Conservation (phyloP, 148 eudicot genomes). For the Rhododendron griersonianum region DNA sequence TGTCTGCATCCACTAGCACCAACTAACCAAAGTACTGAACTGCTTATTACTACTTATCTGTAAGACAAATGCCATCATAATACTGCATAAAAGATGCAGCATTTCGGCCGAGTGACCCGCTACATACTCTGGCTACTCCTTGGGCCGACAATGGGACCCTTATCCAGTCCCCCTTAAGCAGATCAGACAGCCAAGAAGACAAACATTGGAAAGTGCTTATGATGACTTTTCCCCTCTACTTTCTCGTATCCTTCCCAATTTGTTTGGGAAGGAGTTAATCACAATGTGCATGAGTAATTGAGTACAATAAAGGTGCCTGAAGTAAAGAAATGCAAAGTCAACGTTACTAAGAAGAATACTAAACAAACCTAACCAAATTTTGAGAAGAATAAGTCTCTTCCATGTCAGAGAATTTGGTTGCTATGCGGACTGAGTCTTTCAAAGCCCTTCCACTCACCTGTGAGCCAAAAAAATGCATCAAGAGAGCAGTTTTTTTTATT, state of each 20-base stretch:
- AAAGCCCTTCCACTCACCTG: constrained; percentile 82
- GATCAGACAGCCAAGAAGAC: neutral
- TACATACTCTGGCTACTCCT: neutral
- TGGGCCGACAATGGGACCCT: neutral
- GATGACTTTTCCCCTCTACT: neutral
- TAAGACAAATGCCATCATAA: neutral
- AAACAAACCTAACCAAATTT: constrained; percentile 58
- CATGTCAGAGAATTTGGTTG: constrained; percentile 71
- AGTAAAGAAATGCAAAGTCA: neutral
- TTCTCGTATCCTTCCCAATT: neutral
- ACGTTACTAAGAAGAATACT: neutral
- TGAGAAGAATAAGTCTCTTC: constrained; percentile 53
- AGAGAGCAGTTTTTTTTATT: neutral
- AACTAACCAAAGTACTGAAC: neutral
- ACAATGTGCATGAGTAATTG: neutral
- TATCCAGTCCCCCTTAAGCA: neutral
- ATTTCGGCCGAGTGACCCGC: neutral
- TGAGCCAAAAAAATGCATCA: neutral
- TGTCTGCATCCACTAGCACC: neutral
- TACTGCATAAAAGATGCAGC: neutral
- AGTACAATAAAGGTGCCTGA: neutral
- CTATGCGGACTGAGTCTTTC: constrained; percentile 72
- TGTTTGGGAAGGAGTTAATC: neutral
- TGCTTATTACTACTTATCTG: neutral
- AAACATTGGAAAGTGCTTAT: neutral